Base-by-base conservation (phyloP, 2,329 filamentous ascomycete genomes). In the Teratosphaeriaceae sp. region DNA sequence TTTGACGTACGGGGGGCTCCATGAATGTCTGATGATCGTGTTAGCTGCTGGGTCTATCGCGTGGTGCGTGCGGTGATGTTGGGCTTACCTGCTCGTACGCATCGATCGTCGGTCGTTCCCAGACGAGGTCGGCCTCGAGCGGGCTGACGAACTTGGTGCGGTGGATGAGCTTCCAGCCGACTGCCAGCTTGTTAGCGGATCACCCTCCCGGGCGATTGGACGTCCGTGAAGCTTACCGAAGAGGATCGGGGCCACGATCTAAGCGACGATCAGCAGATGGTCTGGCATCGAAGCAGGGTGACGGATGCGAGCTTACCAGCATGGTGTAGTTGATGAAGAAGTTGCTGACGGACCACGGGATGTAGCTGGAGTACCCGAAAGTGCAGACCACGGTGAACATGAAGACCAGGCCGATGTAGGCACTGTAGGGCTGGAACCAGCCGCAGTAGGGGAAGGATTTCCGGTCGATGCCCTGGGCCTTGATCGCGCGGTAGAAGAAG, bases 131-230 rank as follows among this genome's bases (percentile, higher is more conserved):
- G 3, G 71, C 70, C 54, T 84, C 73, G 8, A 65, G 56, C 0
- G 79, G 64, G 2, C 63, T 62, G 13, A 80, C 65, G 42, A 77
- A 66, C 46, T 68, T 72, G 4, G 81, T 85, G 39, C 66, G 67
- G 66, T 83, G 78, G 60, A 80, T 18, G 1, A 85, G 3, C 65
- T 86, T 86, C 80, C 80, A 86, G 55, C 66, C 66, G 34, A 73
- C n/a, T n/a, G n/a, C n/a, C n/a, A n/a, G n/a, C n/a, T n/a, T n/a
- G n/a, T n/a, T n/a, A n/a, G n/a, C n/a, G n/a, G n/a, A n/a, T n/a
- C n/a, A n/a, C n/a, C n/a, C n/a, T n/a, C n/a, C n/a, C n/a, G n/a
- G n/a, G n/a, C n/a, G n/a, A n/a, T n/a, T n/a, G n/a, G n/a, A n/a
- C n/a, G n/a, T n/a, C n/a, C n/a, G n/a, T n/a, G n/a, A n/a, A n/a